Evolutionary conservation across 345 rosid genomes (phyloP).

Genomic region (Orychophragmus violaceus): DNA sequence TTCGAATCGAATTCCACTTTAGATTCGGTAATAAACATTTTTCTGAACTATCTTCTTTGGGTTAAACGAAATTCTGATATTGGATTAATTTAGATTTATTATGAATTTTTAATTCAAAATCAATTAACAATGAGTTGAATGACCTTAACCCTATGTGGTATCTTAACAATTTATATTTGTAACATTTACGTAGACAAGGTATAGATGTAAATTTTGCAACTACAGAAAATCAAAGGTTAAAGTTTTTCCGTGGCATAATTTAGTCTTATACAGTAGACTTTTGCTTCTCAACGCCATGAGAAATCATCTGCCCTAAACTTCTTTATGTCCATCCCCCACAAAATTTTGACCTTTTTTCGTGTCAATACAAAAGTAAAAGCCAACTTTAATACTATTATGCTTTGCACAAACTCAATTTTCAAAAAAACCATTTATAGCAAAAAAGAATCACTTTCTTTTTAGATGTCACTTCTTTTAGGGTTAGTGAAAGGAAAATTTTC

Average conservation of each 20-base stretch:
- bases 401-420: slow-evolving; percentile 11
- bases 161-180: not conserved
- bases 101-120: no score
- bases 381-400: slow-evolving; percentile 19
- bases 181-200: no score
- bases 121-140: no score
- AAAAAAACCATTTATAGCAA: slow-evolving; percentile 24
- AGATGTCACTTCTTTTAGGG: slow-evolving; percentile 16
- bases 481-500: not conserved
- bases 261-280: slow-evolving; percentile 1
- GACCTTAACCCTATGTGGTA: no score
- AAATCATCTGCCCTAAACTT: slow-evolving; percentile 15
- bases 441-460: slow-evolving; percentile 16
- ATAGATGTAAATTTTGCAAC: not conserved
- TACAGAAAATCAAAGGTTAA: not conserved
- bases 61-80: no score
- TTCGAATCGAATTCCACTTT: no score
- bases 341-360: slow-evolving; percentile 31
- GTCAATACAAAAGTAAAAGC: slow-evolving; percentile 32
- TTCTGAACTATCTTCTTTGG: no score
- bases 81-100: no score
- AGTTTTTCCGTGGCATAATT: not conserved
- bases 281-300: slow-evolving; percentile 12
- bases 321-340: slow-evolving; percentile 1
- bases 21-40: no score